A percentile compares a stretch with the other conserved stretches of the same genome.
Conservation (phyloP, 345 rosid genomes). For the Bretschneidera sinensis region DNA sequence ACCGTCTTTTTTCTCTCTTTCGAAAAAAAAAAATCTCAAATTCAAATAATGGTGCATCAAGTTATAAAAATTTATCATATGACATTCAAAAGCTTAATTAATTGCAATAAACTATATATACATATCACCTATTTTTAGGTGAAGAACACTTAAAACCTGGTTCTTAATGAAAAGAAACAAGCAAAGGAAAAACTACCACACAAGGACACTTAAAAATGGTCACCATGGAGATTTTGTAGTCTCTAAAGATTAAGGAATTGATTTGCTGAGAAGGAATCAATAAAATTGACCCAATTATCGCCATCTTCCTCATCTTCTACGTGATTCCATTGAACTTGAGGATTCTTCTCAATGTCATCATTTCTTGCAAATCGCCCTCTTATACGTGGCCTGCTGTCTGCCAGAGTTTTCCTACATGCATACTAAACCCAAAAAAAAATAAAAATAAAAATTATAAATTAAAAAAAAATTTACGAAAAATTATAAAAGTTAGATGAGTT, state of each 20-base stretch:
- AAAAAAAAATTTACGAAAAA: too few species aligned
- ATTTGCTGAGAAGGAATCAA: constrained; percentile 56
- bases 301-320: constrained; percentile 60
- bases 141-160: constrained; percentile 3
- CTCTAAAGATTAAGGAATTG: constrained; percentile 26
- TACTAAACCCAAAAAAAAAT: constrained; percentile 53
- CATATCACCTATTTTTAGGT: constrained; percentile 22
- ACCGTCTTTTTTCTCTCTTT: too few species aligned
- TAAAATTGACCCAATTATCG: constrained; percentile 60
- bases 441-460: too few species aligned
- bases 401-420: constrained; percentile 90
- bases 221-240: too few species aligned
- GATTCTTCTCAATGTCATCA: constrained; percentile 56
- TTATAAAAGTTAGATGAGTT: too few species aligned
- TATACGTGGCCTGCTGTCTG: constrained; percentile 91
- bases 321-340: constrained; percentile 41
- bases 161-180: constrained; percentile 7
- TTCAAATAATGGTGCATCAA: too few species aligned
- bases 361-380: constrained; percentile 90
- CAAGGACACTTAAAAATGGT: too few species aligned
- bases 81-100: too few species aligned
- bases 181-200: background rate
- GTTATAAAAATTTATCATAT: too few species aligned
- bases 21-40: too few species aligned
- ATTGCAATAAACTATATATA: background rate